phyloP scores from a whole-genome alignment of 192 early-diverging fungal genomes.

The Borealophlyctis nickersoniae region DNA sequence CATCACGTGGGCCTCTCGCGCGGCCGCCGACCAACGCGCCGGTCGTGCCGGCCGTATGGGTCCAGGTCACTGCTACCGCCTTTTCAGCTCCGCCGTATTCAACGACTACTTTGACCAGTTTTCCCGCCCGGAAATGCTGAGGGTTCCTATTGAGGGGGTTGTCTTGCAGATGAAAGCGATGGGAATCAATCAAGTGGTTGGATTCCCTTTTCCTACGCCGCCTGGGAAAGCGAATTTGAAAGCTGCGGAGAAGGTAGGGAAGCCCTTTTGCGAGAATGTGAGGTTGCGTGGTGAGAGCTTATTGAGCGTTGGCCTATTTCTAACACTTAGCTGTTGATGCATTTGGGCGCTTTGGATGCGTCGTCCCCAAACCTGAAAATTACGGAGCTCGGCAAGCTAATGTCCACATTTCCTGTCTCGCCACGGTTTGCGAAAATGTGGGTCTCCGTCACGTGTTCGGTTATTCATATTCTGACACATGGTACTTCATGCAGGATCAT shows the following conservation, averaged over 20 bases:
- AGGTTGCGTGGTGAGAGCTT: no score
- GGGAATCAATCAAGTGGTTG: slow-evolving; percentile 89
- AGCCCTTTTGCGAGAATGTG: no score
- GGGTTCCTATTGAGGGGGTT: slow-evolving; percentile 94
- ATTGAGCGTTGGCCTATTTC: no score
- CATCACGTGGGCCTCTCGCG: slow-evolving; percentile 90
- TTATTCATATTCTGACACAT: slow-evolving; percentile 19
- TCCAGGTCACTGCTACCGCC: slow-evolving; percentile 94
- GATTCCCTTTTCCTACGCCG: slow-evolving; percentile 97
- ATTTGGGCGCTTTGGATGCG: slow-evolving; percentile 74
- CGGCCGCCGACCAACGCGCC: slow-evolving; percentile 90
- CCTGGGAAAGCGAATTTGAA: slow-evolving; percentile 70
- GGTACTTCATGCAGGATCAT: slow-evolving; percentile 76
- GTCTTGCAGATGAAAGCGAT: slow-evolving; percentile 98
- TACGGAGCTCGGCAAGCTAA: slow-evolving; percentile 79
- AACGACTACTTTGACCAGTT: slow-evolving; percentile 83
- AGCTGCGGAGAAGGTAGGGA: slow-evolving; percentile 75
- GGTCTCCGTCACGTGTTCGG: background rate
- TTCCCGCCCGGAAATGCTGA: slow-evolving; percentile 85
- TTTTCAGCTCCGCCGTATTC: slow-evolving; percentile 92
- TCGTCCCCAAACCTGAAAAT: slow-evolving; percentile 53
- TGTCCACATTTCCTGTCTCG: slow-evolving; percentile 87
- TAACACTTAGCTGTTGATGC: slow-evolving; percentile 60
- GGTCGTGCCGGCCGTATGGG: slow-evolving; percentile 96
- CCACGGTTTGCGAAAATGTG: slow-evolving; percentile 88